A percentile compares a stretch with the other conserved stretches of the same genome.
Conservation (phyloP, 495 filamentous ascomycete genomes). For the Xylaria bambusicola region DNA sequence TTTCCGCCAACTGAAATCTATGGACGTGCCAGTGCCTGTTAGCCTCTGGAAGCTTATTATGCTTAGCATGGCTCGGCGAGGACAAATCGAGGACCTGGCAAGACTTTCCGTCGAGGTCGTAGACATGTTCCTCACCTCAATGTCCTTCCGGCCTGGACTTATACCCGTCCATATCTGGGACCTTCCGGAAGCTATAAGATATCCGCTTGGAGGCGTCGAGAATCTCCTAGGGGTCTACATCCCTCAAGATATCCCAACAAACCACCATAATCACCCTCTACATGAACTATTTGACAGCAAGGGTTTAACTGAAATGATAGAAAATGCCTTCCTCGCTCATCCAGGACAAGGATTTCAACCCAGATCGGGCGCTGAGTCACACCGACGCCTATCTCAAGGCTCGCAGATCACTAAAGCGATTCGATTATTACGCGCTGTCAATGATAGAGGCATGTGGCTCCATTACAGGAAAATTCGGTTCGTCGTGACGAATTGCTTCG, state of each 20-base stretch:
- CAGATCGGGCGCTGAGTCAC: background rate
- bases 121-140: conserved; percentile 22
- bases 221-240: conserved; percentile 32
- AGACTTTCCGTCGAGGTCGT: conserved; percentile 31
- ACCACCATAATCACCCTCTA: conserved; percentile 30
- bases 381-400: conserved; percentile 2
- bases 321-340: conserved; percentile 28
- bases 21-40: conserved; percentile 33
- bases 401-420: conserved; percentile 30
- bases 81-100: conserved; percentile 33
- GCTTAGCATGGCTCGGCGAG: conserved; percentile 32
- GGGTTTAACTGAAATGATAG: conserved; percentile 30
- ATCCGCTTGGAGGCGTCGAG: conserved; percentile 20
- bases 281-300: conserved; percentile 33
- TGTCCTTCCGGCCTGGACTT: conserved; percentile 23
- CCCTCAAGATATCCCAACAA: conserved; percentile 27
- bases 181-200: conserved; percentile 31
- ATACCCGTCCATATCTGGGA: conserved; percentile 33
- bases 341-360: conserved; percentile 8
- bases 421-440: conserved; percentile 27
- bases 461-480: background rate
- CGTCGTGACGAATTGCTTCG: conserved; percentile 22
- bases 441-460: conserved; percentile 25
- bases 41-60: conserved; percentile 31
- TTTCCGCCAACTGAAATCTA: conserved; percentile 28